Base-by-base conservation (phyloP, 2,329 filamentous ascomycete genomes). In the Penicillium sp. region DNA sequence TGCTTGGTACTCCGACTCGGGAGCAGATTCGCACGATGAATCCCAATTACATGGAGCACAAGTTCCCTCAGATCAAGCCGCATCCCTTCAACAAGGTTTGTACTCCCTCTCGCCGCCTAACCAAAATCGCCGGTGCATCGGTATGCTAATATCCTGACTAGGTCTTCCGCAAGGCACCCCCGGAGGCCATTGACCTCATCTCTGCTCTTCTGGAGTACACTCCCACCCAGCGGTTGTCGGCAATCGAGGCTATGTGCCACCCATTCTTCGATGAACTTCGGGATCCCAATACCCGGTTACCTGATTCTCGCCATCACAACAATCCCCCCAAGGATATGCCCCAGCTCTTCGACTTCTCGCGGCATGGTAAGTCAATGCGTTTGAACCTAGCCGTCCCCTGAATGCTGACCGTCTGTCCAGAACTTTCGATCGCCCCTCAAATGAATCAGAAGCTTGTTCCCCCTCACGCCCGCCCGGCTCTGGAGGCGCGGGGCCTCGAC, bases 11-110 rank as follows among this genome's bases (percentile, higher is more conserved):
- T 15, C 93, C 93, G 15, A 97, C 93, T 31, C 83, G 93, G 58
- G 93, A 98, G 72, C 93, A 98, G 74, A 98, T 98, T 66, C 88
- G 93, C 62, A 98, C 93, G 59, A 98, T 98, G 93, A 98, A 98
- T 74, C 93, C 93, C 52, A 98, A 98, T 75, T 98, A 98, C 75
- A 98, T 98, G 93, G 93, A 98, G 77, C 93, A 98, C 78, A 97
- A 97, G 78, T 98, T 98, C 75, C 93, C 93, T 42, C 93, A 98
- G 74, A 98, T 98, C 78, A 98, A 98, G 79, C 93, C 93, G 50
- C 93, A 98, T 68, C 93, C 93, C 25, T 98, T 98, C 80, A 95
- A 88, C 77, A 97, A 97, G 82, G 82, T 84, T 70, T 50, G 39
- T 40, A 13, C 15, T 27, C 25, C 33, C 15, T 3, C 35, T 29